These are phyloP conservation scores for Galeopsis tetrahit DNA, from an alignment of 257 asterid species.

Conservation along the genomic window DNA sequence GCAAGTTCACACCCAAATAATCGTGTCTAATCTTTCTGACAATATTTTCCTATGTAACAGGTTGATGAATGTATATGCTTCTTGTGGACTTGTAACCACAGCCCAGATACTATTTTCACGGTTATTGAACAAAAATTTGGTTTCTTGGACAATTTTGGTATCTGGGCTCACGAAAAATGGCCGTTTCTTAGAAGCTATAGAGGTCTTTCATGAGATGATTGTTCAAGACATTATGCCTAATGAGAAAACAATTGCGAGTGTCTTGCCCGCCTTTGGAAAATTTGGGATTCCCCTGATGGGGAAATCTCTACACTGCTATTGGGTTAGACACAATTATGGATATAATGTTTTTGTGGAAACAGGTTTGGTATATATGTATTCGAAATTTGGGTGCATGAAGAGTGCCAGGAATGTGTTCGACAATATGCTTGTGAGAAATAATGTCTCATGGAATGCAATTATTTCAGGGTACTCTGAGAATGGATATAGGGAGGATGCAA, in stretches of 20 bases:
- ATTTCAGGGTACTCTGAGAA: slow-evolving; percentile 56
- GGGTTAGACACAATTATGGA: slow-evolving; percentile 40
- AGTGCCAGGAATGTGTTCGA: slow-evolving; percentile 51
- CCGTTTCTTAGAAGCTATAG: slow-evolving; percentile 49
- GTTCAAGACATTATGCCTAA: slow-evolving; percentile 50
- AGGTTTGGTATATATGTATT: slow-evolving; percentile 57
- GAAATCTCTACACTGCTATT: slow-evolving; percentile 61
- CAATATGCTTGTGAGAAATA: slow-evolving; percentile 58
- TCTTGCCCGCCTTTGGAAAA: slow-evolving; percentile 64
- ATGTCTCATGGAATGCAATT: slow-evolving; percentile 62
- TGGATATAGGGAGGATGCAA: slow-evolving; percentile 54
- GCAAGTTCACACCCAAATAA: slow-evolving; percentile 54
- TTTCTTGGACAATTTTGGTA: slow-evolving; percentile 64
- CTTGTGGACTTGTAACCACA: slow-evolving; percentile 39
- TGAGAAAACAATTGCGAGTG: slow-evolving; percentile 55
- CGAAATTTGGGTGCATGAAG: slow-evolving; percentile 47
- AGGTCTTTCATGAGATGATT: slow-evolving; percentile 50
- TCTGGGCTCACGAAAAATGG: slow-evolving; percentile 62
- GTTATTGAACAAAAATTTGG: slow-evolving; percentile 44
- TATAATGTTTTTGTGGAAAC: slow-evolving; percentile 59
- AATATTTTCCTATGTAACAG: slow-evolving; percentile 55
- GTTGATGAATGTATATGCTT: slow-evolving; percentile 58
- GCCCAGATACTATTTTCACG: slow-evolving; percentile 52
- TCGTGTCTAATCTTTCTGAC: slow-evolving; percentile 43
- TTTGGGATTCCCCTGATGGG: slow-evolving; percentile 43